phyloP scores from a whole-genome alignment of 2,329 filamentous ascomycete species.

The Stagonosporopsis chrysanthemi region DNA sequence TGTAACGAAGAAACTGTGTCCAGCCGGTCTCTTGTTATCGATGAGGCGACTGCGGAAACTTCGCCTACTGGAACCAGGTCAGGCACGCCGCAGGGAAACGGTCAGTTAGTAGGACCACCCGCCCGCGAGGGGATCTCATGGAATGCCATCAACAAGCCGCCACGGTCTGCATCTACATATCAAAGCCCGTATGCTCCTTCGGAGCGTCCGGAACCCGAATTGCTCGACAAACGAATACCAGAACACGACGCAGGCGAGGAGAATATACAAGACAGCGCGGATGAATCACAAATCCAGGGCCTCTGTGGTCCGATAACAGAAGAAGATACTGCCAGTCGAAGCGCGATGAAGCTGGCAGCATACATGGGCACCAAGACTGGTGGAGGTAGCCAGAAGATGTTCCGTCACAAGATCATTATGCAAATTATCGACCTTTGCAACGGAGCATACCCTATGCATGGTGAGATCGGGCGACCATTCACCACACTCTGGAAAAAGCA shows the following conservation, averaged over 20 bases:
- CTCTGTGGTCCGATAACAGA: constrained; percentile 20
- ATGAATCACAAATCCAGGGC: constrained; percentile 12
- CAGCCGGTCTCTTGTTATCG: not conserved
- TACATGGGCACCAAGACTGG: constrained; percentile 28
- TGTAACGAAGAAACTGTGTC: not conserved
- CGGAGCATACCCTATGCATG: constrained; percentile 64
- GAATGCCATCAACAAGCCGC: constrained; percentile 29
- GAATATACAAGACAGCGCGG: not conserved
- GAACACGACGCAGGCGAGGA: not conserved
- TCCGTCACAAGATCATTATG: constrained; percentile 57
- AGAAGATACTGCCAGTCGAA: constrained; percentile 7
- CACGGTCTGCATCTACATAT: constrained; percentile 14
- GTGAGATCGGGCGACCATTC: constrained; percentile 64
- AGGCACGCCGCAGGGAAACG: not conserved
- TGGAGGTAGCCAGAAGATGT: constrained; percentile 26
- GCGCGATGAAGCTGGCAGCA: constrained; percentile 15
- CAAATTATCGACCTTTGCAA: constrained; percentile 62
- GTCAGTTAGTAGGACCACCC: not conserved
- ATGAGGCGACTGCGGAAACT: not conserved
- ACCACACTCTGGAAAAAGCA: constrained; percentile 61
- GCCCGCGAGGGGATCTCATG: constrained; percentile 15
- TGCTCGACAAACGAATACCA: not conserved
- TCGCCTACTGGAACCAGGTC: not conserved
- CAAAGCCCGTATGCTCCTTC: constrained; percentile 28
- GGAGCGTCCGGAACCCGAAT: not conserved